These are phyloP conservation scores for Plasmodium fragile DNA, from an alignment of 169 alveolate genomes.

Conservation along the genomic window DNA sequence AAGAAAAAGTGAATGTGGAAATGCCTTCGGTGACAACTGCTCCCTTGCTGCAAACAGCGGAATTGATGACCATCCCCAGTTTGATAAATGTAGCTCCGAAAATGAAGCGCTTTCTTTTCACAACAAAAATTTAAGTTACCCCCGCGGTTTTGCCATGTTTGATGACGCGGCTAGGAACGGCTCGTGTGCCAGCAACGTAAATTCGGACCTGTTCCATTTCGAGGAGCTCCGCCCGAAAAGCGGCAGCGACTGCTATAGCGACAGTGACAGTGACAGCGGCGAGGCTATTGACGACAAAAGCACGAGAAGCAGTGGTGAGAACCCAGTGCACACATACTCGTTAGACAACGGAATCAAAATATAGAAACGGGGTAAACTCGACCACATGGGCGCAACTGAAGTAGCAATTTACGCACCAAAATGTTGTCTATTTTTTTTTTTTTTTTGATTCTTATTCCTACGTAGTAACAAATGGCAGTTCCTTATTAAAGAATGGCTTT, in stretches of 20 bases:
- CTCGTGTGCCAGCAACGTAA: background rate
- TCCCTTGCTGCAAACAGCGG: background rate
- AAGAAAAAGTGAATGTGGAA: background rate
- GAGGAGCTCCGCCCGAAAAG: background rate
- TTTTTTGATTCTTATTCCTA: no score
- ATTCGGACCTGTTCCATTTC: background rate
- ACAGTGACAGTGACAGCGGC: background rate
- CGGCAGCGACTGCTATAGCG: background rate
- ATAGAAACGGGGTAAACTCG: background rate
- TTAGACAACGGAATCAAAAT: background rate
- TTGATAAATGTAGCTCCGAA: background rate
- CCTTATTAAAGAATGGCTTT: background rate
- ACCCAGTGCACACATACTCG: background rate
- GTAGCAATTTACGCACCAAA: background rate
- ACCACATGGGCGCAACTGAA: background rate
- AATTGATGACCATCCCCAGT: background rate
- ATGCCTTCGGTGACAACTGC: background rate
- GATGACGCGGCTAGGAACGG: slow-evolving; percentile 1
- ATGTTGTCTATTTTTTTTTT: background rate
- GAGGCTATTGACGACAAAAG: background rate
- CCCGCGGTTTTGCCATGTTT: background rate
- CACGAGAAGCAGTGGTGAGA: background rate
- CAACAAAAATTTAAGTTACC: background rate
- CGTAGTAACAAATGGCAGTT: background rate
- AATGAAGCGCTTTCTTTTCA: background rate